A percentile compares a stretch with the other conserved stretches of the same genome.
These are phyloP conservation scores for Yarrowia yakushimensis DNA, from an alignment of 805 yeast genomes.

Conservation along the genomic window DNA sequence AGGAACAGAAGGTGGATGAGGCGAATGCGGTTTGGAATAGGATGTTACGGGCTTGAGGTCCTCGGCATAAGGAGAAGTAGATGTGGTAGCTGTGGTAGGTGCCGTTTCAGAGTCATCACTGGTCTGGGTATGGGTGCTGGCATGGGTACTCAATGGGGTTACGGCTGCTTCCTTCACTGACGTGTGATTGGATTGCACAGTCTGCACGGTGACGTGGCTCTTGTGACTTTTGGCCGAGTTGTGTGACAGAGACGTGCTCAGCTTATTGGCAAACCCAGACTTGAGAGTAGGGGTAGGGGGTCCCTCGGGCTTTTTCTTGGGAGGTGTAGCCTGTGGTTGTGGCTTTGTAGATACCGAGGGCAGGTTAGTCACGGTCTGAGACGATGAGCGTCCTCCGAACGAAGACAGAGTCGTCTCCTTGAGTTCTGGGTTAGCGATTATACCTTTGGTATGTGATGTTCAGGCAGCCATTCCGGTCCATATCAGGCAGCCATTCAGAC, in stretches of 20 bases:
- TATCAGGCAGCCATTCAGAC: too few relatives aligned
- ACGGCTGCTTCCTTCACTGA: neutral
- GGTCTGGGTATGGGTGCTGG: neutral
- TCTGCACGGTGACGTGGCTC: slow-evolving; percentile 7
- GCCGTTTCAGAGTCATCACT: neutral
- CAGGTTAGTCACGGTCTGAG: slow-evolving; percentile 1
- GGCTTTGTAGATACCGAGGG: slow-evolving; percentile 7
- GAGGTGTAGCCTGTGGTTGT: neutral
- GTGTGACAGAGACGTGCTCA: neutral
- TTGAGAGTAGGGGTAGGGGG: neutral
- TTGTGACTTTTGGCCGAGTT: slow-evolving; percentile 4
- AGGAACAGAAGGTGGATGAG: neutral
- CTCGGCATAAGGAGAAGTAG: neutral
- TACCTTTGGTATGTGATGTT: too few relatives aligned
- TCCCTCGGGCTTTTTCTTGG: neutral
- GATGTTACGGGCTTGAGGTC: neutral
- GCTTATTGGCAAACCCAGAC: slow-evolving; percentile 1
- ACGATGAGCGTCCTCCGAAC: slow-evolving; percentile 17
- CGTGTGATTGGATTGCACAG: neutral
- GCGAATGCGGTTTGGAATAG: neutral
- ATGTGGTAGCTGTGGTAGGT: neutral
- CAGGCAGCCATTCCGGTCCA: too few relatives aligned
- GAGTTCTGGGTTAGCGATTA: slow-evolving; percentile 21
- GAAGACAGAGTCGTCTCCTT: slow-evolving; percentile 16
- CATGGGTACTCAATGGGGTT: neutral